These are phyloP conservation scores for Cercospora zeae-maydis DNA, from an alignment of 2,329 filamentous ascomycete genomes.

Conservation along the genomic window DNA sequence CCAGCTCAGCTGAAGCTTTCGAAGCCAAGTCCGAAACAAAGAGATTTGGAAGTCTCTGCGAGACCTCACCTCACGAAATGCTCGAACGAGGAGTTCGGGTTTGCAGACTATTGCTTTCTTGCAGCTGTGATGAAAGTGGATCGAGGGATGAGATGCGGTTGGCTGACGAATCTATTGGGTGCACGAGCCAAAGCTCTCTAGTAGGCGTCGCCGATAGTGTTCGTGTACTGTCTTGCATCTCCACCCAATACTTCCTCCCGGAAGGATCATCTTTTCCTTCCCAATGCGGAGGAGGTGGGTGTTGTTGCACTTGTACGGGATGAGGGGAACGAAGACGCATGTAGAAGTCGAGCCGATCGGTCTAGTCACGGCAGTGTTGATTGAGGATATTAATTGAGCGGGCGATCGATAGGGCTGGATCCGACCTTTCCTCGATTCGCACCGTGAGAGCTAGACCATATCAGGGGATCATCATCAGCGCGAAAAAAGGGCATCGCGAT, in stretches of 20 bases:
- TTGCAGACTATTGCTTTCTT: neutral
- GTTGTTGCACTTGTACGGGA: neutral
- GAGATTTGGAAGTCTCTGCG: neutral
- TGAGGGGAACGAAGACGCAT: neutral
- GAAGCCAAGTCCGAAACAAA: neutral
- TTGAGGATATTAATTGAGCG: neutral
- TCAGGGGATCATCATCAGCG: too few species aligned
- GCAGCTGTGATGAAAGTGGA: neutral
- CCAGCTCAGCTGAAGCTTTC: neutral
- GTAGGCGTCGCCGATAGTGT: neutral
- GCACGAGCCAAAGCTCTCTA: neutral
- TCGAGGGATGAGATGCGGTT: neutral
- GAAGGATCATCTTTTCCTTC: neutral
- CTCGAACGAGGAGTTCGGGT: neutral
- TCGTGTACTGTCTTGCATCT: neutral
- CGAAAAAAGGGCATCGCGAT: neutral
- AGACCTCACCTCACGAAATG: conserved; percentile 1
- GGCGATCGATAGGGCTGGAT: neutral
- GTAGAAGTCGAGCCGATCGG: neutral
- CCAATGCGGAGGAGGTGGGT: neutral
- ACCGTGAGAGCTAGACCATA: neutral
- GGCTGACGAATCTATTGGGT: neutral
- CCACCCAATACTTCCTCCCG: neutral
- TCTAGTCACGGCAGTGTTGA: neutral
- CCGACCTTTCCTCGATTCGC: too few species aligned